Base-by-base conservation (phyloP, 352 stramenopile species). In the Pythium aquatile region DNA sequence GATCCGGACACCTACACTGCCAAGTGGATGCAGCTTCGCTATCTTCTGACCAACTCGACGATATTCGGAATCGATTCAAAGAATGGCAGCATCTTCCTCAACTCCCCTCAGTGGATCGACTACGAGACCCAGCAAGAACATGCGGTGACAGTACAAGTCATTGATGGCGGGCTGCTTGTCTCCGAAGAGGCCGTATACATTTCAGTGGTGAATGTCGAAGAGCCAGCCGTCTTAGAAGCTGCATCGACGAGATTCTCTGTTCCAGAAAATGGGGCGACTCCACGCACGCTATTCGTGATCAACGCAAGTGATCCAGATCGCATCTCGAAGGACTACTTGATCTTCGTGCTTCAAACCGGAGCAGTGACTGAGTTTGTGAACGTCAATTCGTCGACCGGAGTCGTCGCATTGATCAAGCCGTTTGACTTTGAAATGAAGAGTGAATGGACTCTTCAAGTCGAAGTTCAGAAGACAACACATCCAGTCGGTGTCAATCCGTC, bases 271-370 rank as follows among this genome's bases (percentile, higher is more conserved):
- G 76, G 68, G 14, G 49, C 32, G 7, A 67, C 69, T 40, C 79
- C 79, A 17, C 72, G 72, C 8, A 73, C 63, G 6, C 28, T 88
- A 1, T 70, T 79, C 24, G 58, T 76, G 7, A 51, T 85, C 1
- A 83, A 85, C 48, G 75, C 75, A 2, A 74, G 70, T 0, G 79
- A 88, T 44, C 79, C 77, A 2, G 79, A 88, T 20, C 70, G 69
- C 56, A 52, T 60, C 10, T 74, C 75, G 2, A 71, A 35, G 6
- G 67, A 80, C 5, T 48, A 74, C 17, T 54, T 88, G 33, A 10
- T 24, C 1, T 69, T 58, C 37, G 44, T 7, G 20, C 9, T 69
- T 14, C 37, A 54, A 10, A 1, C 47, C 7, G n/a, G 16, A 5
- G 52, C 13, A n/a, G 39, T 13, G 29, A 33, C 5, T 2, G 24